Evolutionary conservation across 768 basidiomycete genomes (phyloP), one percentile per base, ranked within the genome.

Genomic region (Mycena haematopus): DNA sequence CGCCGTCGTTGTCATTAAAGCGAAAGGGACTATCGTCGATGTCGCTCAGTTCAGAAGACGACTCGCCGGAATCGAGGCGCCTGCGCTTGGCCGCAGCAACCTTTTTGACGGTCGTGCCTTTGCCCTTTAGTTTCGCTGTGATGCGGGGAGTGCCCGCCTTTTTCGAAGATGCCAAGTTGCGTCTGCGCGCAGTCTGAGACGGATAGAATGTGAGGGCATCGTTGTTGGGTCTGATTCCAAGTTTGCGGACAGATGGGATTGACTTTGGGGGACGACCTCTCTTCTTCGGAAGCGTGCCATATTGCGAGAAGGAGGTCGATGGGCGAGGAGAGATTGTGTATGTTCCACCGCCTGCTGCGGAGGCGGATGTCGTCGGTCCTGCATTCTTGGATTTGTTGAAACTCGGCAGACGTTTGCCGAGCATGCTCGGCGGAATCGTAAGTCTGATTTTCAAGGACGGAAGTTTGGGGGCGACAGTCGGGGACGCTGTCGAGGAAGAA

Each of bases 401-500:
- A 44, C 60, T 62, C 56, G 72, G 40, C n/a, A 42, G 40, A 31
- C 74, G 76, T 70, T 78, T 84, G 70, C 77, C 81, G 63, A 84
- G 79, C 67, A 87, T 78, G 64, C 76, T 80, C 51, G 80, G 83
- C 17, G 88, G 88, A 15, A 89, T 78, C 52, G 86, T 86, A 63
- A 91, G 84, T 74, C 86, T 89, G 78, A 91, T 90, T 79, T 91
- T 92, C 70, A 91, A 81, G 6, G 84, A 76, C 1, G 77, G 77
- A 6, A 71, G 68, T 10, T 64, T 68, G 64, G 70, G 68, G 62
- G 67, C 72, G 58, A 64, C 68, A 51, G 65, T 70, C 31, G 68
- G 56, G 60, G 77, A 72, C 49, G 78, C 74, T 65, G 62, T 68
- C 57, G 74, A 72, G 57, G 78, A 77, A 72, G 74, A 69, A 71